A percentile compares a stretch with the other conserved stretches of the same genome.
phyloP scores from a whole-genome alignment of 768 basidiomycete species.

The Lyophyllum decastes region DNA sequence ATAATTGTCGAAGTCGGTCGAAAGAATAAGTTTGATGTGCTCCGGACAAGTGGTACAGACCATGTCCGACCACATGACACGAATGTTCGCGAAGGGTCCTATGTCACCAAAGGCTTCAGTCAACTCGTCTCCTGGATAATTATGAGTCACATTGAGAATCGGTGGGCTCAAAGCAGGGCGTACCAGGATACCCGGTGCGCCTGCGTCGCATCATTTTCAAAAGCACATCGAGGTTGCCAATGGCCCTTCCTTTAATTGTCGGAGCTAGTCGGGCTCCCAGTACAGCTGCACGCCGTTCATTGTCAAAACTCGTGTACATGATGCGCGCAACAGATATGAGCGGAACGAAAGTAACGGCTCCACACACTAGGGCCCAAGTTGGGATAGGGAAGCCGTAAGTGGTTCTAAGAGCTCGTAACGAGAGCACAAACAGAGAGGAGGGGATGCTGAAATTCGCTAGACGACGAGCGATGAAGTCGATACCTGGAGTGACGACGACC shows the following conservation, averaged over 20 bases:
- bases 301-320: slow-evolving; percentile 24
- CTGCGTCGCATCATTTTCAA: slow-evolving; percentile 34
- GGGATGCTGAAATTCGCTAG: slow-evolving; percentile 19
- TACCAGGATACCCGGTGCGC: slow-evolving; percentile 53
- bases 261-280: slow-evolving; percentile 49
- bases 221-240: slow-evolving; percentile 50
- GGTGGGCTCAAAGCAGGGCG: neutral
- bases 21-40: slow-evolving; percentile 57
- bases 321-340: slow-evolving; percentile 30
- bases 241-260: slow-evolving; percentile 33
- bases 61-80: slow-evolving; percentile 44
- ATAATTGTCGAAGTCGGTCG: slow-evolving; percentile 60
- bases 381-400: slow-evolving; percentile 29
- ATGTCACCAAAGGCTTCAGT: slow-evolving; percentile 28
- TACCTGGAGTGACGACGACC: slow-evolving; percentile 34
- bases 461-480: slow-evolving; percentile 30
- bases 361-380: slow-evolving; percentile 35
- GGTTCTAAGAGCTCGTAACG: slow-evolving; percentile 16
- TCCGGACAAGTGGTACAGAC: slow-evolving; percentile 53
- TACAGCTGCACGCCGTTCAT: slow-evolving; percentile 39
- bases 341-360: slow-evolving; percentile 33
- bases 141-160: neutral
- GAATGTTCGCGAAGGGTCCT: slow-evolving; percentile 48
- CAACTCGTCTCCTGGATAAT: slow-evolving; percentile 42
- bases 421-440: slow-evolving; percentile 14